Conservation (phyloP, 2,329 filamentous ascomycete genomes). For the Fusarium buxicola region DNA sequence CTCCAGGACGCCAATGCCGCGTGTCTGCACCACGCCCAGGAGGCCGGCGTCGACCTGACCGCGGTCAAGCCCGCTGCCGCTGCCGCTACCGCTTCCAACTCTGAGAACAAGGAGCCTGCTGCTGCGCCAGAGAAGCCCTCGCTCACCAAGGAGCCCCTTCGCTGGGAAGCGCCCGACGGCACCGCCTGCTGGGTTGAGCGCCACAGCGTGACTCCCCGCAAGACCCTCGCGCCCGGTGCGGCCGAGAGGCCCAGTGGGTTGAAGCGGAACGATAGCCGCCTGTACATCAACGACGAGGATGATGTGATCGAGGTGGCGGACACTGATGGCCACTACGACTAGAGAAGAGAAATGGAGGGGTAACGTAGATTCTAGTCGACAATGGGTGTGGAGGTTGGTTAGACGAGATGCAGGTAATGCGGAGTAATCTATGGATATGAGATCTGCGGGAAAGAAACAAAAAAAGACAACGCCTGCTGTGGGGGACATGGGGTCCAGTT, state of each 20-base stretch:
- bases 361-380: too few relatives aligned
- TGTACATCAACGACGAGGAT: conserved; percentile 46
- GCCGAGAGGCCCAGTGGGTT: conserved; percentile 19
- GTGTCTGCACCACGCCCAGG: conserved; percentile 46
- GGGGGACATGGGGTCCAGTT: not conserved
- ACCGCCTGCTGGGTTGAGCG: conserved; percentile 53
- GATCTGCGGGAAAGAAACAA: not conserved
- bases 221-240: conserved; percentile 15
- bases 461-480: not conserved
- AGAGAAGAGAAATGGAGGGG: not conserved
- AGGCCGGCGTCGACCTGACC: conserved; percentile 43
- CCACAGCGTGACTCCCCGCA: conserved; percentile 46
- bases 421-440: conserved; percentile 7
- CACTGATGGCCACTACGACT: conserved; percentile 44
- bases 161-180: conserved; percentile 53
- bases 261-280: conserved; percentile 42
- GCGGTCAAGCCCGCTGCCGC: conserved; percentile 31
- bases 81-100: conserved; percentile 16
- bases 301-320: conserved; percentile 44
- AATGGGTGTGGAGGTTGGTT: not conserved
- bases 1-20: conserved; percentile 53
- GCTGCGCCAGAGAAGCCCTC: conserved; percentile 1
- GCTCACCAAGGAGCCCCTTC: conserved; percentile 44
- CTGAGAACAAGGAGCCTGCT: conserved; percentile 15
- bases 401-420: conserved; percentile 24